Evolutionary conservation across 2,329 filamentous ascomycete genomes (phyloP).

Genomic region (Daldinia sp.): DNA sequence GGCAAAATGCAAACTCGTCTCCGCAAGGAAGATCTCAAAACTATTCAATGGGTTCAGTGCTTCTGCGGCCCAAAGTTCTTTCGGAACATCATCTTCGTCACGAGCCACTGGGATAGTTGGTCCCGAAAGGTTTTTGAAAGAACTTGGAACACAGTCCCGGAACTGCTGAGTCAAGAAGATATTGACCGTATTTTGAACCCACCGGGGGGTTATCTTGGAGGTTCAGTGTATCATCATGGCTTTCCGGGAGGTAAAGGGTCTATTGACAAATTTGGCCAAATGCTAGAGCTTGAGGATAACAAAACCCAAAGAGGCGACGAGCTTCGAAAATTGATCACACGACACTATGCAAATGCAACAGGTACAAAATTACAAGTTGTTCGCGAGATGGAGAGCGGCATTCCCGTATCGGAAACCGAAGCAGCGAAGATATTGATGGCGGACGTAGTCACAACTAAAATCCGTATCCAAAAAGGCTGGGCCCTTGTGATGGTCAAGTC

Average conservation of each 20-base stretch:
- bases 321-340: background rate
- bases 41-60: constrained; percentile 5
- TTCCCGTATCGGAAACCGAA: background rate
- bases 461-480: background rate
- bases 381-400: background rate
- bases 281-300: background rate
- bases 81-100: background rate
- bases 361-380: background rate
- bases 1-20: background rate
- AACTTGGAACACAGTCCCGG: background rate
- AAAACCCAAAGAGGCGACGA: background rate
- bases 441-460: background rate
- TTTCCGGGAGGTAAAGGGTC: constrained; percentile 1
- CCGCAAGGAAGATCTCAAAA: background rate
- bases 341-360: background rate
- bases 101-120: background rate
- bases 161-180: background rate
- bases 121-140: background rate
- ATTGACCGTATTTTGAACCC: background rate
- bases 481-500: background rate
- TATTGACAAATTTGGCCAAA: background rate
- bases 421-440: background rate
- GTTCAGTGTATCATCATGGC: constrained; percentile 6
- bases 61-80: constrained; percentile 5
- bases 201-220: background rate